These are phyloP conservation scores for Linnemannia zychae DNA, from an alignment of 192 early-diverging fungal species.

Conservation along the genomic window DNA sequence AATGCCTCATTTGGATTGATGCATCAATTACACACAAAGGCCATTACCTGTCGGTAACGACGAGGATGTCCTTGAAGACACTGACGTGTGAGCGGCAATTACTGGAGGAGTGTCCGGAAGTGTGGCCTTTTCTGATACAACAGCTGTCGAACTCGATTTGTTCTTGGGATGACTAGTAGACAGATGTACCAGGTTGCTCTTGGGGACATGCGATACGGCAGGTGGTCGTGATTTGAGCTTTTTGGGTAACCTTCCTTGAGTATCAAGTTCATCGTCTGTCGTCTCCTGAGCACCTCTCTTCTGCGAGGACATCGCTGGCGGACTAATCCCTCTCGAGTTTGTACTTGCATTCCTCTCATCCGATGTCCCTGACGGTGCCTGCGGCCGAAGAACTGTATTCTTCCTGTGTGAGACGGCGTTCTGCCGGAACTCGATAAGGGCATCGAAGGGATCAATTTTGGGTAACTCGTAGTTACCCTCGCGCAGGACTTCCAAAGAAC, in stretches of 20 bases:
- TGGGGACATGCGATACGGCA: background rate
- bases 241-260: background rate
- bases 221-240: constrained; percentile 9
- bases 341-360: background rate
- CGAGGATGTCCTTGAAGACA: background rate
- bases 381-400: background rate
- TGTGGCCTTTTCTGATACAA: background rate
- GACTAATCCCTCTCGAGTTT: background rate
- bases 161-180: background rate
- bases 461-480: constrained; percentile 13
- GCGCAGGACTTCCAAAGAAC: background rate
- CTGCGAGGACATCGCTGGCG: background rate
- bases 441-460: constrained; percentile 22
- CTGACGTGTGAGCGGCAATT: background rate
- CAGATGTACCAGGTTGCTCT: background rate
- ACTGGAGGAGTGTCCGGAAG: background rate
- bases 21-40: background rate
- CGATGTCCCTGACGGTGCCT: background rate
- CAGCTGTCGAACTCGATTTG: background rate
- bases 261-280: constrained; percentile 13
- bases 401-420: background rate
- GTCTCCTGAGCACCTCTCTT: constrained; percentile 12
- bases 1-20: background rate
- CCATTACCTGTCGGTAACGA: background rate
- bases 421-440: constrained; percentile 6